Conservation (phyloP, 108 stramenopile genomes). For the Stephanodiscus triporus region DNA sequence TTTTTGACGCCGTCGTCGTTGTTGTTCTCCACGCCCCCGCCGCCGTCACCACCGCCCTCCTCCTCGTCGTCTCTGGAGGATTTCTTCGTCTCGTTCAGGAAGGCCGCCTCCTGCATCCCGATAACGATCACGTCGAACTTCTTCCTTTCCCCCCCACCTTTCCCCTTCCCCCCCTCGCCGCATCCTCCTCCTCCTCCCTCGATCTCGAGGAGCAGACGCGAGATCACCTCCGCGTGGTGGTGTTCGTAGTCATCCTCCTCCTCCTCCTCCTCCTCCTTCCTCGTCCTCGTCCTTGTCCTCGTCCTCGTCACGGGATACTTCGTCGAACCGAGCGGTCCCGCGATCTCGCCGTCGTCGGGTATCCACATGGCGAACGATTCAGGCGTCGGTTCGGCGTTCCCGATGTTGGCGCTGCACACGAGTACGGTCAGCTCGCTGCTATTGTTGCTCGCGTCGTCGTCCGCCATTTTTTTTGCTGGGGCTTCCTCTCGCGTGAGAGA, state of each 20-base stretch:
- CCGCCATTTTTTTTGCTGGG: no score
- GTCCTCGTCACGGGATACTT: conserved; percentile 8
- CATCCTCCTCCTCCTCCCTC: not conserved
- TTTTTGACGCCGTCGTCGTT: not conserved
- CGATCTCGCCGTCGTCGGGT: conserved; percentile 34
- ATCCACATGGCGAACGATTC: conserved; percentile 47
- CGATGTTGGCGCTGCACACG: conserved; percentile 44
- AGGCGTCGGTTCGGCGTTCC: conserved; percentile 50
- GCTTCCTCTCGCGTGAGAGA: no score
- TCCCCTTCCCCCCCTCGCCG: not conserved
- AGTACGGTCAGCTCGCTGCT: conserved; percentile 7
- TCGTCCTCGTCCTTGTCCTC: not conserved
- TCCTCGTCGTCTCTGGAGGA: not conserved
- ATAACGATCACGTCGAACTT: conserved; percentile 50
- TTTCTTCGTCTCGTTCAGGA: conserved; percentile 13
- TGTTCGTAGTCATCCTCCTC: not conserved
- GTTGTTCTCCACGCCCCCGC: not conserved
- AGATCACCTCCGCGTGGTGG: not conserved
- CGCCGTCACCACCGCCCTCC: conserved; percentile 2
- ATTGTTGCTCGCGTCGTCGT: no score
- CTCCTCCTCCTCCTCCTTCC: not conserved
- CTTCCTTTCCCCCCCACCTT: not conserved
- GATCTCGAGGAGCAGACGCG: not conserved
- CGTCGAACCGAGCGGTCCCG: conserved; percentile 1
- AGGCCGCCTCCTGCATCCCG: conserved; percentile 61